Conservation (phyloP, 495 filamentous ascomycete species). For the Tuber melanosporum region DNA sequence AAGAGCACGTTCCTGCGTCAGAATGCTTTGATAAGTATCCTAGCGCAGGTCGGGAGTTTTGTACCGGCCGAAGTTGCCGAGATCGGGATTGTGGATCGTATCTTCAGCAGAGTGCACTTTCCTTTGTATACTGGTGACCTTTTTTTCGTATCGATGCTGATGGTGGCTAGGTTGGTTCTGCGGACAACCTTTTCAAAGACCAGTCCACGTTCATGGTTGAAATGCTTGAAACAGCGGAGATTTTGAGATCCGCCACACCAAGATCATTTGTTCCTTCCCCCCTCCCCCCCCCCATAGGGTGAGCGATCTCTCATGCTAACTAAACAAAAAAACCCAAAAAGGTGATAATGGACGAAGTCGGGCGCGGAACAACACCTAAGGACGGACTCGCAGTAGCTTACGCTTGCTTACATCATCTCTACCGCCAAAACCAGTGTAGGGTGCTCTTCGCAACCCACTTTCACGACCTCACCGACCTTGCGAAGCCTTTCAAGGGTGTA, state of each 20-base stretch:
- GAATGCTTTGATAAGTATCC: slow-evolving; percentile 85
- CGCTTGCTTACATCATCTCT: slow-evolving; percentile 75
- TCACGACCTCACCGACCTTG: slow-evolving; percentile 75
- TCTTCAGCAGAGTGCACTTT: slow-evolving; percentile 62
- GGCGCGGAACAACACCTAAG: slow-evolving; percentile 83
- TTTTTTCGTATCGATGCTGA: background rate
- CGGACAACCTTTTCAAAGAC: slow-evolving; percentile 83
- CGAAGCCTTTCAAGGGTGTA: slow-evolving; percentile 55
- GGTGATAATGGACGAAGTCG: slow-evolving; percentile 97
- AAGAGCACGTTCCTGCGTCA: slow-evolving; percentile 94
- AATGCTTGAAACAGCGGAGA: slow-evolving; percentile 70
- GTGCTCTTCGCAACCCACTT: slow-evolving; percentile 94
- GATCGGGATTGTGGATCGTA: slow-evolving; percentile 80
- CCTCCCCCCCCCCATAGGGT: background rate
- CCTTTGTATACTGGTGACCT: slow-evolving; percentile 7
- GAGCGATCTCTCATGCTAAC: background rate
- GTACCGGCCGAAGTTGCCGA: slow-evolving; percentile 81
- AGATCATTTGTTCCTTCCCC: slow-evolving; percentile 57
- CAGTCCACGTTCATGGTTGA: slow-evolving; percentile 95
- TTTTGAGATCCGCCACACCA: slow-evolving; percentile 59
- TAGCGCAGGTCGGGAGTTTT: slow-evolving; percentile 86
- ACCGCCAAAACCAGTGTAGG: slow-evolving; percentile 66
- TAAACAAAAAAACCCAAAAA: background rate
- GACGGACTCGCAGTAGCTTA: slow-evolving; percentile 87
- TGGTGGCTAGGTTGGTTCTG: slow-evolving; percentile 60